phyloP scores from a whole-genome alignment of 148 eudicot species.

The Amaranthus palmeri region DNA sequence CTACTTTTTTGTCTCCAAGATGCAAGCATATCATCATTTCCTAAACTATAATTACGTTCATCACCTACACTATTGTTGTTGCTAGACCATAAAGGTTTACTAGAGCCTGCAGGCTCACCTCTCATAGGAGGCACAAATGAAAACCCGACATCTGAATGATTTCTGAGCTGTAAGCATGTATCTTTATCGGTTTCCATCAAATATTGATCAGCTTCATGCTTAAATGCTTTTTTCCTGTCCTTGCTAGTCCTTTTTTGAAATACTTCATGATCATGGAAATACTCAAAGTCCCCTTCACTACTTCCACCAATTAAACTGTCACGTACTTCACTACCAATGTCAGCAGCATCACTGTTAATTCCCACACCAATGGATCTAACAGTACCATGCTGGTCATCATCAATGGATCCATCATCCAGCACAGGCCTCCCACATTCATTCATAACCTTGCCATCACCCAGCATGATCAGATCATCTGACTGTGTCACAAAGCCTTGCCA shows the following conservation, averaged over 20 bases:
- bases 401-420: slow-evolving; percentile 58
- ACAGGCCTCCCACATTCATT: slow-evolving; percentile 53
- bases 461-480: slow-evolving; percentile 73
- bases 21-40: slow-evolving; percentile 54
- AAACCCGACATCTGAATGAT: slow-evolving; percentile 58
- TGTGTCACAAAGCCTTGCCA: slow-evolving; percentile 96
- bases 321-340: slow-evolving; percentile 79
- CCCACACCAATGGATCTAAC: slow-evolving; percentile 99
- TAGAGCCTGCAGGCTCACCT: slow-evolving; percentile 54
- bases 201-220: slow-evolving; percentile 40
- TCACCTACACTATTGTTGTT: slow-evolving; percentile 36
- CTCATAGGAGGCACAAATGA: slow-evolving; percentile 72
- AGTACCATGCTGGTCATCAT: slow-evolving; percentile 88
- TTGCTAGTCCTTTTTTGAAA: slow-evolving; percentile 37
- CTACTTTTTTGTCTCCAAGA: slow-evolving; percentile 70
- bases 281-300: slow-evolving; percentile 83
- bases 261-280: slow-evolving; percentile 60
- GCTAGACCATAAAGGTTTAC: slow-evolving; percentile 62
- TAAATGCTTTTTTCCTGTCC: slow-evolving; percentile 37
- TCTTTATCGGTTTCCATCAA: slow-evolving; percentile 34
- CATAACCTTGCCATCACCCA: slow-evolving; percentile 62
- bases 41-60: slow-evolving; percentile 36
- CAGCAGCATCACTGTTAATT: slow-evolving; percentile 90
- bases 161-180: slow-evolving; percentile 33
- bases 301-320: slow-evolving; percentile 92